Evolutionary conservation across 441 rosid species (phyloP).

Genomic region (Euphorbia celastroides): DNA sequence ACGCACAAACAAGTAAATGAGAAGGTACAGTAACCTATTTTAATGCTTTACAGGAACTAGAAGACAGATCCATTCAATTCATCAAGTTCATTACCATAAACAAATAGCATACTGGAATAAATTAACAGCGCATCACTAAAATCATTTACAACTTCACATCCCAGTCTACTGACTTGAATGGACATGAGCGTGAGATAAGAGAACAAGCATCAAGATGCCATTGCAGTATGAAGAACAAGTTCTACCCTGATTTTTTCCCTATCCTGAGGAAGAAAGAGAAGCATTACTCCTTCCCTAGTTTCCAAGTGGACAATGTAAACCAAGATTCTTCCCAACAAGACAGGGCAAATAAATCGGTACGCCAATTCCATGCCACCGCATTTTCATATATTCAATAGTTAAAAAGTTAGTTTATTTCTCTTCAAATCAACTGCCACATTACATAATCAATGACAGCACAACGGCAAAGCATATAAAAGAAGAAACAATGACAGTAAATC

Average conservation of each 20-base stretch:
- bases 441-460: background rate
- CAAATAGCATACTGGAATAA: slow-evolving; percentile 1
- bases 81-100: background rate
- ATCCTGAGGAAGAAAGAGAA: background rate
- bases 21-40: background rate
- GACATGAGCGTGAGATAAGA: background rate
- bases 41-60: background rate
- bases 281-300: background rate
- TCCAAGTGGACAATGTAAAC: background rate
- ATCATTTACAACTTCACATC: background rate
- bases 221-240: background rate
- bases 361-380: background rate
- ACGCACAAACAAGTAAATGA: background rate
- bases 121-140: background rate
- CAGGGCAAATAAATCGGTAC: background rate
- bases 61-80: background rate
- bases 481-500: background rate
- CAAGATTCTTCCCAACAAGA: background rate
- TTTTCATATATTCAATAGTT: background rate
- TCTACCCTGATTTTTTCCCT: too few species aligned
- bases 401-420: background rate
- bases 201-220: background rate
- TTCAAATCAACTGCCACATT: background rate
- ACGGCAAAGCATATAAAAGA: background rate
- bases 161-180: background rate